A percentile compares a stretch with the other conserved stretches of the same genome.
These are phyloP conservation scores for Starmerella geochares DNA, from an alignment of 805 yeast species.

Conservation along the genomic window DNA sequence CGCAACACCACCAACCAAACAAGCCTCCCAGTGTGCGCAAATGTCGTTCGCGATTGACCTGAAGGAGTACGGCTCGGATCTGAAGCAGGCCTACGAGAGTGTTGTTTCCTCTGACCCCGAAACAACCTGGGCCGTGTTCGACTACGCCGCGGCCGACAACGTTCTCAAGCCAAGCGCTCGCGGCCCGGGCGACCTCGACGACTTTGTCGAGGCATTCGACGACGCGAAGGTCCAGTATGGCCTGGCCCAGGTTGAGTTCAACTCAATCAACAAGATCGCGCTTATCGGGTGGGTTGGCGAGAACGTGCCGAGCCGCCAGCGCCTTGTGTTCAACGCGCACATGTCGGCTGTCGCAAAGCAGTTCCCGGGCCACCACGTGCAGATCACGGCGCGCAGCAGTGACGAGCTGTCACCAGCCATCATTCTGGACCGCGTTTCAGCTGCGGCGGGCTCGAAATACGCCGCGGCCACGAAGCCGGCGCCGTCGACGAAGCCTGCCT, in stretches of 20 bases:
- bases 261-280: slow-evolving; percentile 78
- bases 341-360: slow-evolving; percentile 34
- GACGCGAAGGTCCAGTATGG: slow-evolving; percentile 89
- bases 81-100: slow-evolving; percentile 63
- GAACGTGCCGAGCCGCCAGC: slow-evolving; percentile 57
- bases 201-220: slow-evolving; percentile 69
- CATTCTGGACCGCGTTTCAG: slow-evolving; percentile 62
- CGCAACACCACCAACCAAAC: not conserved
- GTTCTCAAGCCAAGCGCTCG: slow-evolving; percentile 35
- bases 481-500: slow-evolving; percentile 29
- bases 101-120: slow-evolving; percentile 69
- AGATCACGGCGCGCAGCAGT: slow-evolving; percentile 87
- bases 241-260: slow-evolving; percentile 73
- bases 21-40: not conserved
- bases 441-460: slow-evolving; percentile 95
- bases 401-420: slow-evolving; percentile 80
- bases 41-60: slow-evolving; percentile 40
- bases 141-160: slow-evolving; percentile 50
- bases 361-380: slow-evolving; percentile 75
- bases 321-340: slow-evolving; percentile 38
- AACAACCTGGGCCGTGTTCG: slow-evolving; percentile 67
- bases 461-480: slow-evolving; percentile 38
- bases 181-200: slow-evolving; percentile 61
- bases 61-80: slow-evolving; percentile 61
- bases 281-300: slow-evolving; percentile 92